Base-by-base conservation (phyloP, 2,329 filamentous ascomycete species). In the Ampelomyces quisqualis region DNA sequence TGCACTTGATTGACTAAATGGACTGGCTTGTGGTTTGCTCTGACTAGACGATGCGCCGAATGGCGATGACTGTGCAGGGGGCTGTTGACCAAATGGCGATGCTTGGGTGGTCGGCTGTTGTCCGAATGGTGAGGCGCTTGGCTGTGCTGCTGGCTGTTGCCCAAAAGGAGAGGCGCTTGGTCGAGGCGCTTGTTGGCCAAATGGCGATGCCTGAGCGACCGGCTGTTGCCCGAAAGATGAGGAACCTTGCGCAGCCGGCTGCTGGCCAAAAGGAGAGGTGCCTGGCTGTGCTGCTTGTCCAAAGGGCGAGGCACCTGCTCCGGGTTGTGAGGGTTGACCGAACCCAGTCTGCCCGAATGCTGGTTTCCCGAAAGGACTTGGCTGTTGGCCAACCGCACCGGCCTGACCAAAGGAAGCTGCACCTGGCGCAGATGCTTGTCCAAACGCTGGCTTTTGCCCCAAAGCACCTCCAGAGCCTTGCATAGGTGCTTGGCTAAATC, bases 291-390 rank as follows among this genome's bases (percentile, higher is more conserved):
- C 43, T 42, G 54, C 49, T 24, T 59, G 58, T 14, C 51, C 45
- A 50, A 73, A 60, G 15, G 63, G 58, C 41, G 67, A 59, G 38
- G 56, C 35, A 27, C 30, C 34, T 20, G 59, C 42, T 11, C 59
- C 55, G 26, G 66, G 58, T 38, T 72, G 70, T 6, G 74, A 67
- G 8, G 71, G 54, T 40, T 76, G 69, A 1, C 73, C 70, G 38
- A 77, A 76, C 0, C 70, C 53, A 44, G 53, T 64, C 36, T 62
- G 51, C 2, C 60, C 58, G 37, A 65, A 65, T 7, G 55, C 55
- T n/a, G 72, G 62, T 41, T 74, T 64, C 10, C 70, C 71, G 49
- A 76, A 76, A 2, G 69, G 58, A 34, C 55, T 62, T 14, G 53
- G 19, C 24, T 53, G 38, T 44, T 63, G 59, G 10, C 59, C 56